phyloP scores from a whole-genome alignment of 1,284 basidiomycete genomes.

The Lignosus rhinocerotis region DNA sequence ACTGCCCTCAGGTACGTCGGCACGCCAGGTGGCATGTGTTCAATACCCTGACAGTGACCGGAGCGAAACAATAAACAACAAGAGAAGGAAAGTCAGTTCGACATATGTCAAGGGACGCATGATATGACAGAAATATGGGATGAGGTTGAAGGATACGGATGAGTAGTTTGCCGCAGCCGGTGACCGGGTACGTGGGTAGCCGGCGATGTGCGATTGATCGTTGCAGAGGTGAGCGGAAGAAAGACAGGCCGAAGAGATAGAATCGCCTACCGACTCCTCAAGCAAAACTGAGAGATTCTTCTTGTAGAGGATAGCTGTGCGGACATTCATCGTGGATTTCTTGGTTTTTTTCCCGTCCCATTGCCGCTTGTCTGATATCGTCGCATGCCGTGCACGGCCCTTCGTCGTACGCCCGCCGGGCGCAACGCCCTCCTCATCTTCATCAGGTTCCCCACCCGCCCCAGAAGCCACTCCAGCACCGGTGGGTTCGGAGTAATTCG shows the following conservation, averaged over 20 bases:
- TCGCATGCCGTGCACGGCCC: slow-evolving; percentile 63
- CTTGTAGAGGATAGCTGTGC: slow-evolving; percentile 76
- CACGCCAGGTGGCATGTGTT: slow-evolving; percentile 47
- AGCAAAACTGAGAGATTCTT: slow-evolving; percentile 71
- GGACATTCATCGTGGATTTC: slow-evolving; percentile 78
- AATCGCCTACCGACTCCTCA: slow-evolving; percentile 69
- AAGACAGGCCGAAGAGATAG: not conserved
- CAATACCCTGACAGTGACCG: slow-evolving; percentile 51
- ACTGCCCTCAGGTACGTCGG: slow-evolving; percentile 61
- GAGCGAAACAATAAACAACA: not conserved
- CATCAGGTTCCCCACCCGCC: slow-evolving; percentile 18
- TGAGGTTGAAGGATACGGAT: not conserved
- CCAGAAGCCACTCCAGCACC: slow-evolving; percentile 29
- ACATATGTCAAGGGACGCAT: not conserved
- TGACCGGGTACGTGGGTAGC: not conserved
- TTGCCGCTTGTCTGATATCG: slow-evolving; percentile 69
- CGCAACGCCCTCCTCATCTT: slow-evolving; percentile 38
- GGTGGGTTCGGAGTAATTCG: slow-evolving; percentile 72
- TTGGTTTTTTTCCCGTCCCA: slow-evolving; percentile 56
- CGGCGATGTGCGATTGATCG: not conserved
- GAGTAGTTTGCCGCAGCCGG: not conserved
- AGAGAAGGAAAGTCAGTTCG: not conserved
- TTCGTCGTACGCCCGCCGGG: slow-evolving; percentile 44
- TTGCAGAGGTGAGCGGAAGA: not conserved
- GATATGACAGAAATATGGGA: not conserved